Evolutionary conservation across 1,284 basidiomycete species (phyloP).

Genomic region (Veloboletus limbatus): DNA sequence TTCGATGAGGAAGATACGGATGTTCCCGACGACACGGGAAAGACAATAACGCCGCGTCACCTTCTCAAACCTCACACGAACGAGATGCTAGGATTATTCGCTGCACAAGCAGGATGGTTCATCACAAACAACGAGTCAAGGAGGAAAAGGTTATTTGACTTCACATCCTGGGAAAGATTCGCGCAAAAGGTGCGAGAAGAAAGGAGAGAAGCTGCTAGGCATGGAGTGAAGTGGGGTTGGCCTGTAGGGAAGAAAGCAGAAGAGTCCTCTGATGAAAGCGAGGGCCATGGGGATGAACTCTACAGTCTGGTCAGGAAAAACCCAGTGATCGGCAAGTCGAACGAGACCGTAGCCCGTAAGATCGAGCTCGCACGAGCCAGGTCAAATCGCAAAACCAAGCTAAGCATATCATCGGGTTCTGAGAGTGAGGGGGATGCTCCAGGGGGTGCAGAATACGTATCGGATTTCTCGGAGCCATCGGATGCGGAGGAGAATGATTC

Average conservation of each 20-base stretch:
- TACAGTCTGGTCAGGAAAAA: slow-evolving; percentile 19
- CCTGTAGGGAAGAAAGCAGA: slow-evolving; percentile 14
- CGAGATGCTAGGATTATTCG: slow-evolving; percentile 45
- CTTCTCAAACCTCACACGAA: slow-evolving; percentile 43
- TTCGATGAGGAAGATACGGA: slow-evolving; percentile 35
- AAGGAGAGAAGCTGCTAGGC: slow-evolving; percentile 27
- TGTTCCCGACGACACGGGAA: slow-evolving; percentile 31
- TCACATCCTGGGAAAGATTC: slow-evolving; percentile 45
- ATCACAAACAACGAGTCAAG: slow-evolving; percentile 41
- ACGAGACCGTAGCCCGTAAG: slow-evolving; percentile 20
- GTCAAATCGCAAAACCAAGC: slow-evolving; percentile 15
- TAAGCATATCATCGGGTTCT: slow-evolving; percentile 19
- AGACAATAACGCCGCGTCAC: slow-evolving; percentile 30
- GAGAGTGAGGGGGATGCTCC: slow-evolving; percentile 27
- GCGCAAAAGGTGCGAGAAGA: slow-evolving; percentile 33
- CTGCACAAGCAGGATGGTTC: slow-evolving; percentile 52
- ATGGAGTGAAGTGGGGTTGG: slow-evolving; percentile 31
- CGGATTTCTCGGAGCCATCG: slow-evolving; percentile 51
- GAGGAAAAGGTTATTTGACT: slow-evolving; percentile 36
- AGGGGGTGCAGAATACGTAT: slow-evolving; percentile 38
- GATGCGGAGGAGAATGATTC: slow-evolving; percentile 40
- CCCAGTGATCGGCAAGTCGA: slow-evolving; percentile 31
- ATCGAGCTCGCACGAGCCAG: slow-evolving; percentile 23
- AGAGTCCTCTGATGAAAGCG: slow-evolving; percentile 10
- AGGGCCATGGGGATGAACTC: neutral